A percentile compares a stretch with the other conserved stretches of the same genome.
These are phyloP conservation scores for Leccinum fuscescens DNA, from an alignment of 1,284 basidiomycete species.

Conservation along the genomic window DNA sequence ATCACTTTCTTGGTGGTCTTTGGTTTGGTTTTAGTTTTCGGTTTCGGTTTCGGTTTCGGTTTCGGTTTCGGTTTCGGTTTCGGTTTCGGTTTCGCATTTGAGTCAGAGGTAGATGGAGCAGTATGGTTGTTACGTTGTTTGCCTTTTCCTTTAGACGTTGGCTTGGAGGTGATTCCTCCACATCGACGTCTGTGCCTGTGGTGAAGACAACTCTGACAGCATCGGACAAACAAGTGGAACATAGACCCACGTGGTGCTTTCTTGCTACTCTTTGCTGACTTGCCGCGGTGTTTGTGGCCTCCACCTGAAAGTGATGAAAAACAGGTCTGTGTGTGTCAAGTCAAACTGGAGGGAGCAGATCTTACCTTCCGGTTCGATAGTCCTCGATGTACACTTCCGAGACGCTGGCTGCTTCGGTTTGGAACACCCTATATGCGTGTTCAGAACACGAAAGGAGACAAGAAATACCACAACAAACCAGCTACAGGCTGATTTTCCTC, in stretches of 20 bases:
- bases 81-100: neutral
- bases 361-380: slow-evolving; percentile 10
- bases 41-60: neutral
- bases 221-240: too few relatives aligned
- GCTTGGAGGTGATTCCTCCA: too few relatives aligned
- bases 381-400: slow-evolving; percentile 18
- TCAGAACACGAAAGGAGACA: neutral
- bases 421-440: slow-evolving; percentile 11
- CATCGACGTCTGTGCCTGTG: too few relatives aligned
- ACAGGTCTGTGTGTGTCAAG: neutral
- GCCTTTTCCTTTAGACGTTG: neutral
- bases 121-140: too few relatives aligned
- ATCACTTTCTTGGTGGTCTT: slow-evolving; percentile 6
- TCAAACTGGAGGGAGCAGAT: neutral
- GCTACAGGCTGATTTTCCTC: slow-evolving; percentile 2
- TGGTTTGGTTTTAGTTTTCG: slow-evolving; percentile 4
- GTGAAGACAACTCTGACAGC: too few relatives aligned
- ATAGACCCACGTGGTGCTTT: neutral
- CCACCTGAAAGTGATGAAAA: slow-evolving; percentile 2
- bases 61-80: neutral
- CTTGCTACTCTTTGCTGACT: slow-evolving; percentile 12
- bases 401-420: slow-evolving; percentile 11
- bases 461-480: slow-evolving; percentile 12
- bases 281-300: slow-evolving; percentile 13
- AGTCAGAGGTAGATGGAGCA: slow-evolving; percentile 3